Percentiles rank a stretch among this genome's conserved stretches.
phyloP scores from a whole-genome alignment of 2,329 filamentous ascomycete species.

The Calonectria montana region DNA sequence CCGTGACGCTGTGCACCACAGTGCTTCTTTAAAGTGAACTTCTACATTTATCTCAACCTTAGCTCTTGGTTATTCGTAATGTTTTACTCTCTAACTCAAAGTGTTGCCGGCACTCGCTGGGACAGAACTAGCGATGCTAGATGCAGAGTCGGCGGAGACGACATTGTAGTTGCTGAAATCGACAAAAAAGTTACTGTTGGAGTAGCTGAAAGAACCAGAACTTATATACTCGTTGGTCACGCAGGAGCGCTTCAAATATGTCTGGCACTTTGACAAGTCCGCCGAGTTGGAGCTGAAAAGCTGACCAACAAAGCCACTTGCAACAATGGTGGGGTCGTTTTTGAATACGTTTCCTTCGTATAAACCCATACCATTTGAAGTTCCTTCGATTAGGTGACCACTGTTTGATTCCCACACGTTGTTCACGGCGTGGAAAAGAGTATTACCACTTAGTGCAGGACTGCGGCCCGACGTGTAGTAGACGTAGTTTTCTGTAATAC shows the following conservation, averaged over 20 bases:
- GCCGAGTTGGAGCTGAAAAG: conserved; percentile 2
- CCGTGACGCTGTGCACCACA: too few relatives aligned
- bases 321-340: background rate
- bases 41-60: too few relatives aligned
- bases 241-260: background rate
- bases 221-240: background rate
- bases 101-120: background rate
- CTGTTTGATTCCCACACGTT: background rate
- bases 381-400: background rate
- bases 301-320: background rate
- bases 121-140: background rate
- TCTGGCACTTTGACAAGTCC: background rate
- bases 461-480: conserved; percentile 5
- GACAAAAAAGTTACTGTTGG: background rate
- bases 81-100: background rate
- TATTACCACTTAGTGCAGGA: background rate
- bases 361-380: background rate
- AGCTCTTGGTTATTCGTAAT: too few relatives aligned
- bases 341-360: conserved; percentile 3
- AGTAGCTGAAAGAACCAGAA: background rate
- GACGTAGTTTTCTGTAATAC: background rate
- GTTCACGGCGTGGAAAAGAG: background rate
- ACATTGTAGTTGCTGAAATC: background rate
- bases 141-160: background rate
- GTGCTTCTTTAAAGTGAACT: too few relatives aligned